A percentile compares a stretch with the other conserved stretches of the same genome.
Evolutionary conservation across 805 yeast genomes (phyloP).

Genomic region (Hanseniaspora nectarophila): DNA sequence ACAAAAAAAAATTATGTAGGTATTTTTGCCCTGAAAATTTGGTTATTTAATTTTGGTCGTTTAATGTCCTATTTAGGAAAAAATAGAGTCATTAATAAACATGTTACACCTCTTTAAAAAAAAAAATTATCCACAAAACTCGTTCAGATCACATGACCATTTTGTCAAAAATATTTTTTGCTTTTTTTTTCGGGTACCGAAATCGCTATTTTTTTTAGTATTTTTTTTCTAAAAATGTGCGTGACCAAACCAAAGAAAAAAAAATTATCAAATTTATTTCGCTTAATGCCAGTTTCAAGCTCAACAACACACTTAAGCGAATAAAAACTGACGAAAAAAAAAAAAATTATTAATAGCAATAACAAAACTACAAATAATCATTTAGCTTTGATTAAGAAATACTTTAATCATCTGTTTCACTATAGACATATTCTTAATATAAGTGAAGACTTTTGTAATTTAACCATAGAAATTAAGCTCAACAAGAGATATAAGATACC

Average conservation of each 20-base stretch:
- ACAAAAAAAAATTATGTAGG: neutral
- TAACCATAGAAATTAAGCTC: too few relatives aligned
- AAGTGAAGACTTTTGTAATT: too few relatives aligned
- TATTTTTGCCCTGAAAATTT: neutral
- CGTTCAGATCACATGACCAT: neutral
- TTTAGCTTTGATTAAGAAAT: neutral
- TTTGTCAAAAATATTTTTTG: neutral
- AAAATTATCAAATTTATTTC: neutral
- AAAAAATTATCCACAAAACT: too few relatives aligned
- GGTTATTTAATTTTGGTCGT: neutral
- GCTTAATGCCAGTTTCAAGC: neutral
- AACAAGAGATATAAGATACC: neutral
- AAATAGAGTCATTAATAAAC: neutral
- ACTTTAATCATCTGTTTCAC: neutral
- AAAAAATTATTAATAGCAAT: neutral
- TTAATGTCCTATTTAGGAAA: neutral
- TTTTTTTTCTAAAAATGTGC: too few relatives aligned
- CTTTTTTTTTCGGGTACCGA: too few relatives aligned
- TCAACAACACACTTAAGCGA: neutral
- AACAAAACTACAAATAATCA: too few relatives aligned
- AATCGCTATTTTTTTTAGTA: too few relatives aligned
- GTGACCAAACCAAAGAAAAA: too few relatives aligned
- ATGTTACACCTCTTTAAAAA: too few relatives aligned
- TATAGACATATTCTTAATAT: too few relatives aligned
- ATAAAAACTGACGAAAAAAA: neutral